Evolutionary conservation across 768 basidiomycete genomes (phyloP).

Genomic region (Hypholoma fasciculare): DNA sequence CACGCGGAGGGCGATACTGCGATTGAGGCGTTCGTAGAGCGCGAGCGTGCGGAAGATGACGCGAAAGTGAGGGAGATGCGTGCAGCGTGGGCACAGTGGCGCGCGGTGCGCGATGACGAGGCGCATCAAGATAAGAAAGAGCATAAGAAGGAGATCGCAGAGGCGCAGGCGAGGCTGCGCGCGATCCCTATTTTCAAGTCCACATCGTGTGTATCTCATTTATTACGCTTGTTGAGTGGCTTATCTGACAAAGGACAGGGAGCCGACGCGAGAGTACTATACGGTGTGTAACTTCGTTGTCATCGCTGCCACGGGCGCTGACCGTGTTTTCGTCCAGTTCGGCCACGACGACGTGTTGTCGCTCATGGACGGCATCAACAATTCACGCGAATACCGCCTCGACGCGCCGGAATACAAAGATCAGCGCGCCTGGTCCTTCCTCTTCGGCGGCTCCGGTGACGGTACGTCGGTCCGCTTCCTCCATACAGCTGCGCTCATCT

Average conservation of each 20-base stretch:
- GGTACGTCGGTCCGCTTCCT: constrained; percentile 7
- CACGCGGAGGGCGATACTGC: constrained; percentile 8
- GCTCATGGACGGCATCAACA: constrained; percentile 13
- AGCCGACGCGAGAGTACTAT: constrained; percentile 19
- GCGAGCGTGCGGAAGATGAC: background rate
- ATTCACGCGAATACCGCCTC: background rate
- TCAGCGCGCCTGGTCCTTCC: constrained; percentile 12
- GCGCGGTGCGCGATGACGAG: constrained; percentile 8
- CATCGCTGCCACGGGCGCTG: background rate
- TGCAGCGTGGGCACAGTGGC: constrained; percentile 15
- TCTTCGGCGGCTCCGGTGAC: constrained; percentile 25
- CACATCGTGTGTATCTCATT: constrained; percentile 7
- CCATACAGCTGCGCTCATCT: too few relatives aligned
- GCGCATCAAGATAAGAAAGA: constrained; percentile 7
- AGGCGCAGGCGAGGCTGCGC: constrained; percentile 5
- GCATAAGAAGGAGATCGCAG: constrained; percentile 1
- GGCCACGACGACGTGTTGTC: constrained; percentile 20
- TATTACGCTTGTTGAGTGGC: background rate
- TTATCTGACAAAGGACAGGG: background rate
- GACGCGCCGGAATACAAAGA: background rate
- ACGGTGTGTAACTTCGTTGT: constrained; percentile 7
- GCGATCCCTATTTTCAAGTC: constrained; percentile 16
- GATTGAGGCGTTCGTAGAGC: constrained; percentile 5
- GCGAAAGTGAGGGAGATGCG: constrained; percentile 13
- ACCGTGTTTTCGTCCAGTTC: constrained; percentile 9